A percentile compares a stretch with the other conserved stretches of the same genome.
Conservation (phyloP, 345 rosid genomes). For the Heritiera fomes region DNA sequence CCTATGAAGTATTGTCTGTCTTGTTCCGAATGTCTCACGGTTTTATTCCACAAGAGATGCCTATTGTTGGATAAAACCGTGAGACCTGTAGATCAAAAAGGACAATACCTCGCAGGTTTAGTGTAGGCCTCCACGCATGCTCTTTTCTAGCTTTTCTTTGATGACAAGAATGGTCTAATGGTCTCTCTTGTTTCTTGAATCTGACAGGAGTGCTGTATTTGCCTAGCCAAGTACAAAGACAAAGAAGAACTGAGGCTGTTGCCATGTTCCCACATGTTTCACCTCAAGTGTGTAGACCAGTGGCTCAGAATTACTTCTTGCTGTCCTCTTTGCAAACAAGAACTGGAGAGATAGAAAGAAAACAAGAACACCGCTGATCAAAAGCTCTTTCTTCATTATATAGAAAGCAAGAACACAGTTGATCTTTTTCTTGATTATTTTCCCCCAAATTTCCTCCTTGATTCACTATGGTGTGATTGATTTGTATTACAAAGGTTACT, state of each 20-base stretch:
- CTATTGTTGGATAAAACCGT: too few species aligned
- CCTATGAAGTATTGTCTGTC: too few species aligned
- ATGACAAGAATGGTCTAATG: background rate
- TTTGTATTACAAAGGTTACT: slow-evolving; percentile 31
- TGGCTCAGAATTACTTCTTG: slow-evolving; percentile 95
- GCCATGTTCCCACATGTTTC: slow-evolving; percentile 93
- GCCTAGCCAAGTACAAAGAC: slow-evolving; percentile 79
- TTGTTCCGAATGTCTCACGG: too few species aligned
- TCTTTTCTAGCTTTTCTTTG: background rate
- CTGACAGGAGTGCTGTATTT: slow-evolving; percentile 89
- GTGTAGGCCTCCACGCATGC: background rate
- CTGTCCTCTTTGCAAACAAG: slow-evolving; percentile 97
- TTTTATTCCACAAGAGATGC: too few species aligned
- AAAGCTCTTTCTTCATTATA: slow-evolving; percentile 2
- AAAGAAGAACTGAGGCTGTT: slow-evolving; percentile 83
- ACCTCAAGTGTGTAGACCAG: slow-evolving; percentile 91
- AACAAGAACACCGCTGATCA: background rate
- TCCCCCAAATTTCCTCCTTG: background rate
- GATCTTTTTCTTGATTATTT: background rate
- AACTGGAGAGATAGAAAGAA: slow-evolving; percentile 55
- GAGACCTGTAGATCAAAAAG: too few species aligned
- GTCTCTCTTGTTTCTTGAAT: background rate
- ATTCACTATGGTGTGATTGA: slow-evolving; percentile 23
- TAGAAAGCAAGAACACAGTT: background rate
- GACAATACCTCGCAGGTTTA: too few species aligned